Evolutionary conservation across 805 yeast genomes (phyloP), one percentile per base, ranked within the genome.

Genomic region (Candida coquimbonensis): DNA sequence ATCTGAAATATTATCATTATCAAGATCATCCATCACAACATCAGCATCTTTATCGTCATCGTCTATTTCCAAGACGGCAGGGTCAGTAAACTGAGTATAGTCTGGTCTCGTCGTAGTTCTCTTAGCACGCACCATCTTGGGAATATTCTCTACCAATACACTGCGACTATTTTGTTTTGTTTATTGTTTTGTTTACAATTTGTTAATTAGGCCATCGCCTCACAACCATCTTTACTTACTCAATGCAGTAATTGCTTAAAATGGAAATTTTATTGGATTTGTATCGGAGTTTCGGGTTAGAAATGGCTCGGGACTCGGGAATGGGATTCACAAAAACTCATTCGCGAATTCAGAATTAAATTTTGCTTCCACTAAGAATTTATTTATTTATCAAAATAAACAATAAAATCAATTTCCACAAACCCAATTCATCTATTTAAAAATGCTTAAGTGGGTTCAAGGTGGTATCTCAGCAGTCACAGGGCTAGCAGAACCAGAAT

Each of bases 401-500:
- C 24, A 29, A n/a, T 9, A 41, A 31, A 31, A 26, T 17, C 19
- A 12, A 27, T 21, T 21, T 6, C 37, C 8, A 17, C 24, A n/a
- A 11, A 29, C 3, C 24, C n/a, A 31, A 27, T 35, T 24, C 38
- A 11, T 29, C 5, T 11, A 29, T n/a, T 32, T 7, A 3, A 49
- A 39, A 36, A 83, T 83, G 90, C 68, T 83, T 44, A 83, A 80
- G 77, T 84, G 89, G 89, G 84, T 84, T 49, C 90, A 84, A 70
- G 83, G 88, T 51, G 77, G 89, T 54, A 73, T 86, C 44, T 87
- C 97, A n/a, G 93, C 95, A 7, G 93, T 89, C 39, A 91, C 97
- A 7, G 99, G 99, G 45, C 79, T 95, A 12, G 96, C 96, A 2
- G 99, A 93, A 65, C 99, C 99, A 25, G 96, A 85, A 61, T 93